phyloP scores from a whole-genome alignment of 495 filamentous ascomycete species.

The Penicillium lividum region DNA sequence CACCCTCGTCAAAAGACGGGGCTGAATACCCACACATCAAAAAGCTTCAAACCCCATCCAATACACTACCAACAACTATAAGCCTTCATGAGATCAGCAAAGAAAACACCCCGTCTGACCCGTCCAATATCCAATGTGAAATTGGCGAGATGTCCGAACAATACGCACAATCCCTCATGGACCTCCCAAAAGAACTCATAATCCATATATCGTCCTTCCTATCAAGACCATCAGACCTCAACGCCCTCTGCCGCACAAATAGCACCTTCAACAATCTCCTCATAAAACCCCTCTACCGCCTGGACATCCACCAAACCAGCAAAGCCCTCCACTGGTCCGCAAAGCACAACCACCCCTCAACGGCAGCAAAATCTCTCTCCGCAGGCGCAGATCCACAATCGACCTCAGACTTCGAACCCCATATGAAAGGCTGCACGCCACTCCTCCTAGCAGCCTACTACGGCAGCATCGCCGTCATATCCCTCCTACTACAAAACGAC shows the following conservation, averaged over 20 bases:
- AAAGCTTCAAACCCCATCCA: not conserved
- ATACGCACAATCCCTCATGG: not conserved
- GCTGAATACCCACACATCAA: not conserved
- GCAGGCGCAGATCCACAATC: slow-evolving; percentile 20
- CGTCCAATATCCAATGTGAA: not conserved
- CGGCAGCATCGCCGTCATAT: slow-evolving; percentile 12
- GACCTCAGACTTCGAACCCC: slow-evolving; percentile 10
- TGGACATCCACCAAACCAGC: slow-evolving; percentile 6
- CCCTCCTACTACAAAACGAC: slow-evolving; percentile 14
- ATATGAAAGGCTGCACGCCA: slow-evolving; percentile 22
- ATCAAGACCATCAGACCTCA: slow-evolving; percentile 12
- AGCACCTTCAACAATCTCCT: slow-evolving; percentile 17
- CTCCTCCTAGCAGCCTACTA: slow-evolving; percentile 23
- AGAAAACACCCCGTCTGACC: not conserved
- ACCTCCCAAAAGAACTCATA: slow-evolving; percentile 20
- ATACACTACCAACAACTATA: not conserved
- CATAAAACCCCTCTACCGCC: slow-evolving; percentile 18
- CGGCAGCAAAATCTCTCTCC: slow-evolving; percentile 13
- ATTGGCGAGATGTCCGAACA: slow-evolving; percentile 1
- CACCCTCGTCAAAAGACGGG: slow-evolving; percentile 1
- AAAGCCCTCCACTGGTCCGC: slow-evolving; percentile 22
- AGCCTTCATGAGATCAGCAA: not conserved
- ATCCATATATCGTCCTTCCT: slow-evolving; percentile 19
- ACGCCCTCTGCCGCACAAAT: slow-evolving; percentile 17
- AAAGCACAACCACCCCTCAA: slow-evolving; percentile 13